Percentiles rank a stretch among this genome's conserved stretches.
These are phyloP conservation scores for Cryptococcus sp. DNA, from an alignment of 1,284 basidiomycete genomes.

Conservation along the genomic window DNA sequence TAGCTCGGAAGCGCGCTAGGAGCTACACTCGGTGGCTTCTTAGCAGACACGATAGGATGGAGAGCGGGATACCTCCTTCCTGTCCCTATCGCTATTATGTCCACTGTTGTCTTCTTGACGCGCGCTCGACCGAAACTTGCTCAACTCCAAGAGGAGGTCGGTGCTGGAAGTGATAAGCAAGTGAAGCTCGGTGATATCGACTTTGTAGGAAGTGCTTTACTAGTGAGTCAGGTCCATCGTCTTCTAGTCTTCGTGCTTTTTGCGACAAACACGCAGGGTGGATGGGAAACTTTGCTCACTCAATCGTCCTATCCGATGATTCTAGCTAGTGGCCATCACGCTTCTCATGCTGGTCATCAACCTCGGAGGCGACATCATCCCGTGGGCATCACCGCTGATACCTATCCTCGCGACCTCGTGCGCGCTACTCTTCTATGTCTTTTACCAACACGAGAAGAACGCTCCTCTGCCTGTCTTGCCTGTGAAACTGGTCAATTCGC, in stretches of 20 bases:
- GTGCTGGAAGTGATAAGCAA: not conserved
- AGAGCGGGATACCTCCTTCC: conserved; percentile 26
- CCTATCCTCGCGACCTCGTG: conserved; percentile 9
- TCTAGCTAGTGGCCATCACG: conserved; percentile 24
- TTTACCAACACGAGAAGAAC: conserved; percentile 21
- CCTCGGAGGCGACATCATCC: conserved; percentile 26
- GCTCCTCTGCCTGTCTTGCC: conserved; percentile 25
- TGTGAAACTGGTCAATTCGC: conserved; percentile 12
- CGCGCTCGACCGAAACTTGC: conserved; percentile 22
- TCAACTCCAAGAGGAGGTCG: conserved; percentile 4
- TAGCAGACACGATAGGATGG: conserved; percentile 29
- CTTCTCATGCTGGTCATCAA: conserved; percentile 25
- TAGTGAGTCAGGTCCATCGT: conserved; percentile 15
- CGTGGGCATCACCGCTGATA: conserved; percentile 20
- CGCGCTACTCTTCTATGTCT: conserved; percentile 5
- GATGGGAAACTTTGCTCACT: not conserved
- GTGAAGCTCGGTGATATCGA: conserved; percentile 22
- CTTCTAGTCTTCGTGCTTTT: not conserved
- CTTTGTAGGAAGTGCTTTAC: conserved; percentile 19
- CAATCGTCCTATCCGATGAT: not conserved
- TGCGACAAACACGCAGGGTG: not conserved
- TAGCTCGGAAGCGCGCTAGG: conserved; percentile 28
- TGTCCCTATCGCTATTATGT: conserved; percentile 20
- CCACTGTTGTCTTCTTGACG: conserved; percentile 20
- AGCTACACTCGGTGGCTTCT: conserved; percentile 25